Conservation (phyloP, 2,329 filamentous ascomycete species). For the Thielaviopsis populi region DNA sequence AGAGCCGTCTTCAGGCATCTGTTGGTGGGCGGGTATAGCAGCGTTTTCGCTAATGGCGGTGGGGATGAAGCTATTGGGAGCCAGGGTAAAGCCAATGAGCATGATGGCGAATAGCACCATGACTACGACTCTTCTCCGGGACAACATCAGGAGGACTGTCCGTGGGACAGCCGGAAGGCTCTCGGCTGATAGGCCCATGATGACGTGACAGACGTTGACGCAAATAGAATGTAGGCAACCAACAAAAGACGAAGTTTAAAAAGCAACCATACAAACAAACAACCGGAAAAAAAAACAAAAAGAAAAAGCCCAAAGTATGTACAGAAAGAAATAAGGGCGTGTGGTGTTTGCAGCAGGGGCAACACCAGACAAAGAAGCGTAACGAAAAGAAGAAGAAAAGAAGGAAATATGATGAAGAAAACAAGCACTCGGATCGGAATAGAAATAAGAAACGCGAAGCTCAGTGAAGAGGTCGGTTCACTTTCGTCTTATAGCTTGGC, state of each 20-base stretch:
- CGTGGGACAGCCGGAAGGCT: slow-evolving; percentile 8
- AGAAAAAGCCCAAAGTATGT: neutral
- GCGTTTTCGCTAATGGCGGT: neutral
- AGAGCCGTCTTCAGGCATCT: neutral
- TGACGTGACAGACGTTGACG: neutral
- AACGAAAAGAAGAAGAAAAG: neutral
- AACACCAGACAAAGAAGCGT: neutral
- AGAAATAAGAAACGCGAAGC: neutral
- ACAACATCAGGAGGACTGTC: slow-evolving; percentile 11
- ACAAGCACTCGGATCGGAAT: neutral
- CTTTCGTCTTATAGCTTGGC: slow-evolving; percentile 8
- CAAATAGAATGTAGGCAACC: neutral
- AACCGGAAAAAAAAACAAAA: neutral
- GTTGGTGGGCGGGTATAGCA: slow-evolving; percentile 14
- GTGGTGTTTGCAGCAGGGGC: neutral
- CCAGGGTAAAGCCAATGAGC: slow-evolving; percentile 14
- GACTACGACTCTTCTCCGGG: slow-evolving; percentile 14
- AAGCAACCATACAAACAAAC: neutral
- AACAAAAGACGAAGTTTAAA: neutral
- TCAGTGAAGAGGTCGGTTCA: neutral
- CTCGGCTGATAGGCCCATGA: slow-evolving; percentile 10
- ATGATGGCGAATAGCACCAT: slow-evolving; percentile 11
- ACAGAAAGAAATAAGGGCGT: neutral
- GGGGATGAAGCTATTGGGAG: slow-evolving; percentile 11
- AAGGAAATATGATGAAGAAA: neutral